These are phyloP conservation scores for Scheffersomyces lignosus DNA, from an alignment of 805 yeast genomes.

Conservation along the genomic window DNA sequence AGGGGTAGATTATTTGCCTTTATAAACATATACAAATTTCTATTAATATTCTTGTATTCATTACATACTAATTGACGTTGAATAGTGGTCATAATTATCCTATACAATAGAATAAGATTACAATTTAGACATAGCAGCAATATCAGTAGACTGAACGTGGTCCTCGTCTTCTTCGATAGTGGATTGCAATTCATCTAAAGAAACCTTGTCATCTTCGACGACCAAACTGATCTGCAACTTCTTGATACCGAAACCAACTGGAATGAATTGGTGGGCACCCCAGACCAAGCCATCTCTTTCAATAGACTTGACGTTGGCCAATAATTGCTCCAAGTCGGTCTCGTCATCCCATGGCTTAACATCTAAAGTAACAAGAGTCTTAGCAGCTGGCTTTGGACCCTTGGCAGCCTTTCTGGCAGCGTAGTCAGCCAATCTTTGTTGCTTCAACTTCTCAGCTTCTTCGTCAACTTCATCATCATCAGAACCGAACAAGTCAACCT, in stretches of 20 bases:
- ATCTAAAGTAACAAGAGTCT: constrained; percentile 93
- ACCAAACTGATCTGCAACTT: constrained; percentile 98
- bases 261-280: constrained; percentile 97
- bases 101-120: constrained; percentile 45
- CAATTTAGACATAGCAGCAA: constrained; percentile 98
- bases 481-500: constrained; percentile 93
- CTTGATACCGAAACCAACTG: constrained; percentile 99
- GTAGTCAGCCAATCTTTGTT: constrained; percentile 96
- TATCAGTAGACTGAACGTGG: constrained; percentile 98
- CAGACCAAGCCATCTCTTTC: constrained; percentile 92
- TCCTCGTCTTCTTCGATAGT: constrained; percentile 90
- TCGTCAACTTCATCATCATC: constrained; percentile 93
- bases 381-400: constrained; percentile 98
- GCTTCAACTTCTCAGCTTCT: constrained; percentile 96
- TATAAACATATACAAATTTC: constrained; percentile 11
- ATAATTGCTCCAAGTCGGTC: constrained; percentile 88
- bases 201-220: constrained; percentile 95
- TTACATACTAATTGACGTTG: constrained; percentile 7
- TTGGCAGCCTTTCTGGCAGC: constrained; percentile 95
- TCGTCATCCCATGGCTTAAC: constrained; percentile 99
- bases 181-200: constrained; percentile 84
- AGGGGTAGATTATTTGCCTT: constrained; percentile 52
- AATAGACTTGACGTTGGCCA: constrained; percentile 81
- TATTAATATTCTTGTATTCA: constrained; percentile 6
- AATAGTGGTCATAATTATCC: constrained; percentile 11